Evolutionary conservation across 2,329 filamentous ascomycete genomes (phyloP).

Genomic region (Colletotrichum plurivorum): DNA sequence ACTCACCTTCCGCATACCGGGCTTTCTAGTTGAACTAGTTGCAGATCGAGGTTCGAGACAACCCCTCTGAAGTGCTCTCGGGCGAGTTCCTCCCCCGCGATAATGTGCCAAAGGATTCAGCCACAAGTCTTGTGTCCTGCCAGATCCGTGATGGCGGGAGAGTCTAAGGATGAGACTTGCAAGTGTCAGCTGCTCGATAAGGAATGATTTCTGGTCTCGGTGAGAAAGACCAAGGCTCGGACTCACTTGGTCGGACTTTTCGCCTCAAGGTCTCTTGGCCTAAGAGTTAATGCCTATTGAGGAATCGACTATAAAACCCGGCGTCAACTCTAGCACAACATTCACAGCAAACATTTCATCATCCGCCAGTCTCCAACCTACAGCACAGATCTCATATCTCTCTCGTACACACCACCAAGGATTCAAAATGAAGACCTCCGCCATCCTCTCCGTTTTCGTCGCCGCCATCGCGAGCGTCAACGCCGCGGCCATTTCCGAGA

Average conservation of each 20-base stretch:
- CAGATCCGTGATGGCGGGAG: not conserved
- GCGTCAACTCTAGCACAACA: too few species aligned
- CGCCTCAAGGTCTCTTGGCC: too few species aligned
- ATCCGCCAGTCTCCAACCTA: too few species aligned
- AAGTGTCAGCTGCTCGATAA: not conserved
- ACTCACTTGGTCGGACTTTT: too few species aligned
- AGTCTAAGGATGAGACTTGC: not conserved
- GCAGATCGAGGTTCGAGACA: conserved; percentile 4
- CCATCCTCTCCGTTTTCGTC: not conserved
- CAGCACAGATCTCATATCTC: too few species aligned
- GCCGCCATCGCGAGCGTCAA: not conserved
- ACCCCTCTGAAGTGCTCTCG: too few species aligned
- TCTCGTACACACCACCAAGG: too few species aligned
- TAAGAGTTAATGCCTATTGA: too few species aligned
- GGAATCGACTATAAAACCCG: too few species aligned
- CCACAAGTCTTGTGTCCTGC: not conserved
- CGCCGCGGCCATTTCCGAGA: not conserved
- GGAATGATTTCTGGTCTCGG: not conserved
- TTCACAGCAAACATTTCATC: too few species aligned
- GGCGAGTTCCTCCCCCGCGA: too few species aligned
- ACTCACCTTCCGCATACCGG: conserved; percentile 19
- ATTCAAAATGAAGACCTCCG: not conserved
- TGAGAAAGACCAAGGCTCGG: too few species aligned
- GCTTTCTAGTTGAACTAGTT: not conserved
- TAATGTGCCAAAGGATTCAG: not conserved